These are phyloP conservation scores for Malus sieversii DNA, from an alignment of 306 rosid species.

Conservation along the genomic window DNA sequence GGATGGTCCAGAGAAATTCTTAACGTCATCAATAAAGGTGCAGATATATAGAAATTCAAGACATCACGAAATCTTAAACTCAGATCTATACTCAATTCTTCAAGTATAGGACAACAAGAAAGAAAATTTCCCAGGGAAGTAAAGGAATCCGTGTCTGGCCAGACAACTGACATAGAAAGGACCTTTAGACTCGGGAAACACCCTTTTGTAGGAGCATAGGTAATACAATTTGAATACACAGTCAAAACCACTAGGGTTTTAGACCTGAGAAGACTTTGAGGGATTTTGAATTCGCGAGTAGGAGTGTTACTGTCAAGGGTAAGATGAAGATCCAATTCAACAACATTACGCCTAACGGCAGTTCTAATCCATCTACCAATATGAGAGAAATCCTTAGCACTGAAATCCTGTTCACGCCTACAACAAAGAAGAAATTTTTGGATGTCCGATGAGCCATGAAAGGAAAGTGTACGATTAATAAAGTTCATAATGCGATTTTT, in stretches of 20 bases:
- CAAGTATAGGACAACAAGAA: not conserved
- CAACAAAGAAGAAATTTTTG: not conserved
- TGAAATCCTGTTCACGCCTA: no score
- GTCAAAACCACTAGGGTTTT: not conserved
- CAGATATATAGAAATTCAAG: not conserved
- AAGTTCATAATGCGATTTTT: not conserved
- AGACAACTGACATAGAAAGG: not conserved
- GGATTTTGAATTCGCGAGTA: not conserved
- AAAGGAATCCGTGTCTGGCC: not conserved
- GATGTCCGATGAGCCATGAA: not conserved
- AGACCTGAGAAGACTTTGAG: not conserved
- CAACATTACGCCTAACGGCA: no score
- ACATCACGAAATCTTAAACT: not conserved
- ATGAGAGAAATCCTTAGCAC: no score
- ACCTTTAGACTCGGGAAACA: not conserved
- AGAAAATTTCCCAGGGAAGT: not conserved
- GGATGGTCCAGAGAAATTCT: not conserved
- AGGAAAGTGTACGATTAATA: not conserved
- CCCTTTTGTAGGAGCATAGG: not conserved
- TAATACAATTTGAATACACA: not conserved
- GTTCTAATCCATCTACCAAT: no score
- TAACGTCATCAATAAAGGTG: not conserved
- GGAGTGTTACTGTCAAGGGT: no score
- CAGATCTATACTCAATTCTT: not conserved
- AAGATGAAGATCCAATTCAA: no score